Conservation (phyloP, 495 filamentous ascomycete species). For the Podospora anserina region DNA sequence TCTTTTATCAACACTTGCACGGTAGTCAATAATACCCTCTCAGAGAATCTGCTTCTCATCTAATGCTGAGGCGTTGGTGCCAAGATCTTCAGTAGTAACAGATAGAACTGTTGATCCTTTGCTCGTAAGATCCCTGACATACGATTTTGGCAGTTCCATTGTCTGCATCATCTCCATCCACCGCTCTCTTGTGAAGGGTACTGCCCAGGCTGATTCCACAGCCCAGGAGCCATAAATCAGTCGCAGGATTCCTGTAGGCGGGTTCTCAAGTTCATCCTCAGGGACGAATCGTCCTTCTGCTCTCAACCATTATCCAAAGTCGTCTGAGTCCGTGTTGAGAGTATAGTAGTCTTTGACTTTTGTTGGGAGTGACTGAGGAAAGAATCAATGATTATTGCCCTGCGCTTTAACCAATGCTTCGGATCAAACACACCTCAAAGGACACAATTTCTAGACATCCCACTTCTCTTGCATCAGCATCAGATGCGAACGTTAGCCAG, state of each 20-base stretch:
- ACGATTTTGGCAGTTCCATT: neutral
- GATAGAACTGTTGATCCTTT: neutral
- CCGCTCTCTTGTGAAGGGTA: neutral
- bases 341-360: neutral
- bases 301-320: neutral
- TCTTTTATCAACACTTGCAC: neutral
- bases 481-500: neutral
- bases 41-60: neutral
- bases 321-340: neutral
- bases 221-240: neutral
- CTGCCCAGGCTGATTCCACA: neutral
- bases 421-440: neutral
- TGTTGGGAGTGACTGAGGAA: neutral
- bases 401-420: too few relatives aligned
- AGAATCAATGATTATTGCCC: neutral
- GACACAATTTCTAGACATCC: neutral
- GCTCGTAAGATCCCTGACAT: neutral
- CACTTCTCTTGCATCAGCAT: neutral
- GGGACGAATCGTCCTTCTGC: neutral
- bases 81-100: neutral
- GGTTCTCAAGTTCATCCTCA: neutral
- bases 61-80: neutral
- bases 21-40: neutral
- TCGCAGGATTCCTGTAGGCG: neutral
- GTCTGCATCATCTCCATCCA: neutral